phyloP scores from a whole-genome alignment of 2,329 filamentous ascomycete genomes.

The Penicillium polonicum region DNA sequence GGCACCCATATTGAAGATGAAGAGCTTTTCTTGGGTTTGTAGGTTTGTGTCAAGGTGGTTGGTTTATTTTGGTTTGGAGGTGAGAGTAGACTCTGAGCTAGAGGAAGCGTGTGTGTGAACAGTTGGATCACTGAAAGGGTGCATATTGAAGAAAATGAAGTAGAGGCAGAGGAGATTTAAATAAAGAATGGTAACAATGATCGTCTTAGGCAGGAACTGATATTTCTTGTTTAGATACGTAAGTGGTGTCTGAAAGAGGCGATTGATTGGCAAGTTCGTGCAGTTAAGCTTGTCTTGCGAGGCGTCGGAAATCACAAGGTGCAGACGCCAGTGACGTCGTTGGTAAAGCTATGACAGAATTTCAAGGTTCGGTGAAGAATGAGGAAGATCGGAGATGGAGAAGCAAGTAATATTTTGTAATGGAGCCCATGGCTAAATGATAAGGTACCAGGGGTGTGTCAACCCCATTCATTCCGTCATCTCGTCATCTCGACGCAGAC shows the following conservation, averaged over 20 bases:
- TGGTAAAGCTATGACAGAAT: constrained; percentile 7
- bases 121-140: constrained; percentile 31
- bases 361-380: background rate
- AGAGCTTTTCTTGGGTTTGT: constrained; percentile 6
- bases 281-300: constrained; percentile 10
- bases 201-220: background rate
- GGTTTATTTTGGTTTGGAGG: constrained; percentile 18
- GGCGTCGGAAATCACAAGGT: background rate
- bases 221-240: constrained; percentile 16
- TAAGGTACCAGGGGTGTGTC: background rate
- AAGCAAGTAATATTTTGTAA: background rate
- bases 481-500: constrained; percentile 7
- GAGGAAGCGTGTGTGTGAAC: constrained; percentile 32
- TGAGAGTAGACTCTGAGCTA: constrained; percentile 20
- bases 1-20: constrained; percentile 66
- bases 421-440: background rate
- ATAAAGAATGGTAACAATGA: constrained; percentile 7
- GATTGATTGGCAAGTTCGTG: constrained; percentile 18
- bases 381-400: background rate
- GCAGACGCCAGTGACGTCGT: constrained; percentile 7
- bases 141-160: constrained; percentile 22
- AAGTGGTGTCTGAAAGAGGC: constrained; percentile 20
- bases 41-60: constrained; percentile 9
- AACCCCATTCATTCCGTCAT: constrained; percentile 15
- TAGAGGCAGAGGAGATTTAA: constrained; percentile 4